Conservation (phyloP, 768 basidiomycete genomes). For the Fomitopsis pulvina region DNA sequence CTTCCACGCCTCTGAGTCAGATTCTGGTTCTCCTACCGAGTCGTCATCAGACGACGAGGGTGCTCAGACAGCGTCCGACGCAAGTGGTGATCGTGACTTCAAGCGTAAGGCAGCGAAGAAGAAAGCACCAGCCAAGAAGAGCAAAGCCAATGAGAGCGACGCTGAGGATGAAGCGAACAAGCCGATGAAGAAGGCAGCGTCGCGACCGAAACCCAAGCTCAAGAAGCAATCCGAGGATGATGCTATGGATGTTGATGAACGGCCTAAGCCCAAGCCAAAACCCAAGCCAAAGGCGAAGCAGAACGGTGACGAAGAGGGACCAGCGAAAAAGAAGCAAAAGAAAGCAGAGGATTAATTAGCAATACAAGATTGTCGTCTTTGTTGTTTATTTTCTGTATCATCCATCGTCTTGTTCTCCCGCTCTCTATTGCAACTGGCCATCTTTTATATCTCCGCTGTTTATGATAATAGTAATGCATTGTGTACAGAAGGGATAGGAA, state of each 20-base stretch:
- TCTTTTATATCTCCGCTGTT: not conserved
- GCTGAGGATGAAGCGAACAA: conserved; percentile 34
- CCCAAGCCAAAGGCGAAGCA: conserved; percentile 37
- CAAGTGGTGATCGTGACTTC: conserved; percentile 70
- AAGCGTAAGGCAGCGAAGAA: conserved; percentile 32
- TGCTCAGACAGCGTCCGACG: conserved; percentile 78
- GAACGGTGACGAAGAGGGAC: conserved; percentile 38
- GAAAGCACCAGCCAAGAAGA: conserved; percentile 24
- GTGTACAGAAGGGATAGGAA: not conserved
- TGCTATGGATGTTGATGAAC: conserved; percentile 33
- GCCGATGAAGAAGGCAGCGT: conserved; percentile 37
- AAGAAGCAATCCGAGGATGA: conserved; percentile 40
- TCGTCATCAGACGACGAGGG: conserved; percentile 62
- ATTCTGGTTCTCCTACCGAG: conserved; percentile 82
- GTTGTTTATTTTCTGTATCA: not conserved
- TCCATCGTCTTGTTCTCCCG: not conserved
- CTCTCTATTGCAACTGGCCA: not conserved
- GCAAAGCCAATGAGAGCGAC: conserved; percentile 32
- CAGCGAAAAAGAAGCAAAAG: conserved; percentile 74
- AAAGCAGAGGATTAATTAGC: conserved; percentile 33
- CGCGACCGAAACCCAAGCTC: conserved; percentile 42
- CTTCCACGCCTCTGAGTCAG: conserved; percentile 81
- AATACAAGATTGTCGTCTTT: not conserved
- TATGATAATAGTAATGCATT: not conserved
- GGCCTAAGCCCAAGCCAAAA: conserved; percentile 37